A percentile compares a stretch with the other conserved stretches of the same genome.
These are phyloP conservation scores for Apiospora malaysiana DNA, from an alignment of 2,329 filamentous ascomycete genomes.

Conservation along the genomic window DNA sequence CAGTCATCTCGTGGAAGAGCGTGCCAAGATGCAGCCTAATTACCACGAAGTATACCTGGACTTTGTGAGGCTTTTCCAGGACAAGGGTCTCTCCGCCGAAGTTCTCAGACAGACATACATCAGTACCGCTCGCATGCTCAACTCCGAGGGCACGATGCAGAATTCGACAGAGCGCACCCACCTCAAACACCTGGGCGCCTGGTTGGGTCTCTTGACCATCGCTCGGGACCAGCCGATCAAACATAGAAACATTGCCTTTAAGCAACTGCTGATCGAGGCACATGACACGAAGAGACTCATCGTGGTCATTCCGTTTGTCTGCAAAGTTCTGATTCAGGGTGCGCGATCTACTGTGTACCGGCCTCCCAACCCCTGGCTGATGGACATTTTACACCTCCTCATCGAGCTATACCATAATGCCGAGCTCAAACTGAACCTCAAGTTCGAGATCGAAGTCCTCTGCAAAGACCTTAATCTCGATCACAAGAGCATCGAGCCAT, in stretches of 20 bases:
- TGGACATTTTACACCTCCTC: conserved; percentile 91
- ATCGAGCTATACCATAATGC: conserved; percentile 94
- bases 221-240: conserved; percentile 95
- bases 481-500: conserved; percentile 88
- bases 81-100: conserved; percentile 81
- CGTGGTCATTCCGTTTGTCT: conserved; percentile 95
- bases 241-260: conserved; percentile 96
- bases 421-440: conserved; percentile 93
- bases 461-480: conserved; percentile 93
- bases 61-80: conserved; percentile 81
- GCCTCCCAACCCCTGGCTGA: conserved; percentile 95
- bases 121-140: conserved; percentile 84
- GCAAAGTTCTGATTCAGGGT: conserved; percentile 90
- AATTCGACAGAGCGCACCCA: conserved; percentile 85
- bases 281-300: conserved; percentile 91
- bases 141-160: conserved; percentile 85
- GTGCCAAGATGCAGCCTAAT: conserved; percentile 96
- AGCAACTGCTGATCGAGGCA: conserved; percentile 90
- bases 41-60: conserved; percentile 94
- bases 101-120: conserved; percentile 93
- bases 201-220: conserved; percentile 92
- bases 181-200: conserved; percentile 90
- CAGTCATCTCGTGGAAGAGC: conserved; percentile 90
- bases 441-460: conserved; percentile 97
- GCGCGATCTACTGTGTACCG: conserved; percentile 86